Evolutionary conservation across 805 yeast genomes (phyloP).

Genomic region (Kodamaea fukazawae): DNA sequence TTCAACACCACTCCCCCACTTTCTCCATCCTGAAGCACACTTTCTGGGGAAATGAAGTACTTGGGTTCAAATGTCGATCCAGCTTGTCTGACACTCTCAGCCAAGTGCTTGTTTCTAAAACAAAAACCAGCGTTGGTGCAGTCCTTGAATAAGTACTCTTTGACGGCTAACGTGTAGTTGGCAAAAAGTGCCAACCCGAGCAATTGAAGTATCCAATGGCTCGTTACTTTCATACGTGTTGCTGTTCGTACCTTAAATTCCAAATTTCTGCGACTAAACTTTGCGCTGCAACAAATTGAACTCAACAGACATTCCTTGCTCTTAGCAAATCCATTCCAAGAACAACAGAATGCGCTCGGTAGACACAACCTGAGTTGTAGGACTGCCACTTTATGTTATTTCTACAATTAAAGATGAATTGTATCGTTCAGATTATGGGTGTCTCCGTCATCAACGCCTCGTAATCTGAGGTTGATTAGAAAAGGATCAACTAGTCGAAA

Average conservation of each 20-base stretch:
- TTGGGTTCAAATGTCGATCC: conserved; percentile 13
- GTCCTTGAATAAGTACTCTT: conserved; percentile 66
- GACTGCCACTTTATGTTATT: no score
- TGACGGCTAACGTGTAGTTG: conserved; percentile 36
- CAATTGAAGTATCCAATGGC: conserved; percentile 3
- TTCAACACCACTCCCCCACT: conserved; percentile 28
- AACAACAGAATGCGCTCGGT: no score
- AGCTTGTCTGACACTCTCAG: conserved; percentile 24
- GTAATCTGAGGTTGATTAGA: no score
- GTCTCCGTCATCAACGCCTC: no score
- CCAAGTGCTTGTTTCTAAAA: conserved; percentile 69
- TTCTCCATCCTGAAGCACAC: conserved; percentile 11
- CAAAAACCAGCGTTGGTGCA: conserved; percentile 87
- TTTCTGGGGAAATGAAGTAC: conserved; percentile 23
- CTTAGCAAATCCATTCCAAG: no score
- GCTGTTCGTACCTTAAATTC: neutral
- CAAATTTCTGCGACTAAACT: no score
- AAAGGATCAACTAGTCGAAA: no score
- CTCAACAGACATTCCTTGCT: no score
- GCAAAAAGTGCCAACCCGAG: conserved; percentile 1
- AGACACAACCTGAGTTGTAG: no score
- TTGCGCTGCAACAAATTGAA: no score
- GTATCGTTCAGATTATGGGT: no score
- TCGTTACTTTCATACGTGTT: neutral
- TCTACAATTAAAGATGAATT: no score